Evolutionary conservation across 768 basidiomycete species (phyloP).

Genomic region (Pleurotus pulmonarius): DNA sequence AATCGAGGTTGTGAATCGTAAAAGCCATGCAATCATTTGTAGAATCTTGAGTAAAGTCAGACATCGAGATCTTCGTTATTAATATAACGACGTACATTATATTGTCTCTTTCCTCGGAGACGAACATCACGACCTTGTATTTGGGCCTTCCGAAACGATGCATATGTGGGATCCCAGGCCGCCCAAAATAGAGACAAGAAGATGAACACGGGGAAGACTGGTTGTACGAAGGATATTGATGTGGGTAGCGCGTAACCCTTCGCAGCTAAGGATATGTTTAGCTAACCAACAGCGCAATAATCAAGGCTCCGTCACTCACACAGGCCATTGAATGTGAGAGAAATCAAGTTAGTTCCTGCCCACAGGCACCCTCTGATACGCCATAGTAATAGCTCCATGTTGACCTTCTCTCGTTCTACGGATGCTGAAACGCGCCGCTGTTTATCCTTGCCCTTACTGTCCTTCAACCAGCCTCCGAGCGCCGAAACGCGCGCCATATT

Average conservation of each 20-base stretch:
- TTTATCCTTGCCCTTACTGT: conserved; percentile 62
- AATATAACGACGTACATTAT: conserved; percentile 47
- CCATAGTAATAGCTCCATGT: conserved; percentile 61
- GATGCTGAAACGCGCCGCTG: conserved; percentile 42
- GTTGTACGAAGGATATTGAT: conserved; percentile 24
- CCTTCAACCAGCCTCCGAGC: conserved; percentile 65
- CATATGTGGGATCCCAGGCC: conserved; percentile 84
- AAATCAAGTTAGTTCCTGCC: conserved; percentile 41
- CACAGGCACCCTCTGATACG: conserved; percentile 66
- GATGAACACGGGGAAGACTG: conserved; percentile 45
- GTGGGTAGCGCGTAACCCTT: conserved; percentile 26
- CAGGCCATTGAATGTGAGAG: conserved; percentile 35
- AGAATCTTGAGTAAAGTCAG: conserved; percentile 35
- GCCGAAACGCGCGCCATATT: conserved; percentile 79
- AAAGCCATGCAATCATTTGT: conserved; percentile 58
- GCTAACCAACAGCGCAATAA: neutral
- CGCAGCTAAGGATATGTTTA: conserved; percentile 21
- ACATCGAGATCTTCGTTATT: neutral
- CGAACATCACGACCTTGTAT: conserved; percentile 72
- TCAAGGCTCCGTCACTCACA: conserved; percentile 33
- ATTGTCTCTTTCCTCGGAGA: conserved; percentile 56
- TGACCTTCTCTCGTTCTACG: conserved; percentile 39
- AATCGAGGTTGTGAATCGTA: conserved; percentile 47
- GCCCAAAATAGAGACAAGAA: conserved; percentile 71
- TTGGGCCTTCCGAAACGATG: conserved; percentile 51